Conservation (phyloP, 129 eudicot species). For the Centaurea solstitialis region DNA sequence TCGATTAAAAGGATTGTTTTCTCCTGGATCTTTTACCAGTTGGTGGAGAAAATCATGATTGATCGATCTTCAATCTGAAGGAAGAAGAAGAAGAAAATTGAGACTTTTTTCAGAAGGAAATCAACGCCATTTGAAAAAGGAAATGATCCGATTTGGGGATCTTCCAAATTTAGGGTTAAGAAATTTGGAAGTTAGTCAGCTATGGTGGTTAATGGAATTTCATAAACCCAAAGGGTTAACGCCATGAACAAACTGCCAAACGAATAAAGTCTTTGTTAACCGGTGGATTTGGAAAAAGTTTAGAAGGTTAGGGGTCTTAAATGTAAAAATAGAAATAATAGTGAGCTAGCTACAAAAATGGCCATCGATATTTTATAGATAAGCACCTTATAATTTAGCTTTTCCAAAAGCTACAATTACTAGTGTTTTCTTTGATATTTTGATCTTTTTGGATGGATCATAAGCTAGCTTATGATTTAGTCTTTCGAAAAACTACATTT, state of each 20-base stretch:
- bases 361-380: background rate
- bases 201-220: conserved; percentile 2
- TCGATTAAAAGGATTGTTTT: conserved; percentile 8
- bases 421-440: background rate
- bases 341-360: background rate
- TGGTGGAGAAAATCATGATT: conserved; percentile 25
- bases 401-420: too few species aligned
- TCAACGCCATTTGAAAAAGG: conserved; percentile 24
- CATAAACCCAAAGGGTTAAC: conserved; percentile 4
- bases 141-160: conserved; percentile 23
- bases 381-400: too few species aligned
- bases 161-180: conserved; percentile 14
- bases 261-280: background rate
- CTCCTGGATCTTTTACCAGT: background rate
- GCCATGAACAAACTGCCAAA: conserved; percentile 10
- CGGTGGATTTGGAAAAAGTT: background rate
- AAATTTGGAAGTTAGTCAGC: conserved; percentile 12
- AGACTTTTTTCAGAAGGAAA: background rate
- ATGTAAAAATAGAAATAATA: background rate
- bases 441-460: too few species aligned
- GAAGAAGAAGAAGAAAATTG: background rate
- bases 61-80: conserved; percentile 22
- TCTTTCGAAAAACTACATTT: too few species aligned
- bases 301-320: background rate
- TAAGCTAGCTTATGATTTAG: too few species aligned